These are phyloP conservation scores for Pleoardoris graminearum DNA, from an alignment of 2,329 filamentous ascomycete species.

Conservation along the genomic window DNA sequence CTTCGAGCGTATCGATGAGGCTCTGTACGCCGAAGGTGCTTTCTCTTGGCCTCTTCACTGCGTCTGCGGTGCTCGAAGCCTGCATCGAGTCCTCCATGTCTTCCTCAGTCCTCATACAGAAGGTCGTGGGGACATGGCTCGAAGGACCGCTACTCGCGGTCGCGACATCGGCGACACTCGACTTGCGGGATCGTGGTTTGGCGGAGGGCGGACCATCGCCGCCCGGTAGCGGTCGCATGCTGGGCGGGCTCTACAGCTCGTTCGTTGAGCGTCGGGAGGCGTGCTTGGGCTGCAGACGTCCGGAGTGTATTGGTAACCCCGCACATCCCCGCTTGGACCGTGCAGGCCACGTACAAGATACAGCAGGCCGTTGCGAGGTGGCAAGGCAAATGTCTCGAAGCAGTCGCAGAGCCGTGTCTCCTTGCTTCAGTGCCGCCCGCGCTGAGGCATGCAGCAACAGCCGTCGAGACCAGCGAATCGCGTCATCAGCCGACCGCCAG, in stretches of 20 bases:
- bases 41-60: slow-evolving; percentile 35
- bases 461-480: slow-evolving; percentile 8
- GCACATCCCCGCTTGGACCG: slow-evolving; percentile 7
- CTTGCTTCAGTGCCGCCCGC: no score
- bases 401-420: no score
- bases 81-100: slow-evolving; percentile 50
- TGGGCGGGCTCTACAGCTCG: background rate
- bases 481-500: background rate
- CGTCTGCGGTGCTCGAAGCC: slow-evolving; percentile 24
- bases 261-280: background rate
- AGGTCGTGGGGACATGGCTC: slow-evolving; percentile 56
- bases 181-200: slow-evolving; percentile 44
- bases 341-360: background rate
- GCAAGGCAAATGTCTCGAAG: background rate
- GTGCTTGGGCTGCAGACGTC: background rate
- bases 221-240: slow-evolving; percentile 43
- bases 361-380: background rate
- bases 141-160: slow-evolving; percentile 22
- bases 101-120: slow-evolving; percentile 62
- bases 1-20: slow-evolving; percentile 56
- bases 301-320: slow-evolving; percentile 2
- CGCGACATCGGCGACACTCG: slow-evolving; percentile 39
- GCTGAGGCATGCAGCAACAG: background rate
- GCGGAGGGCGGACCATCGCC: slow-evolving; percentile 39
- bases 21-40: slow-evolving; percentile 62